A percentile compares a stretch with the other conserved stretches of the same genome.
Evolutionary conservation across 2,329 filamentous ascomycete genomes (phyloP).

Genomic region (Exophiala oligosperma): DNA sequence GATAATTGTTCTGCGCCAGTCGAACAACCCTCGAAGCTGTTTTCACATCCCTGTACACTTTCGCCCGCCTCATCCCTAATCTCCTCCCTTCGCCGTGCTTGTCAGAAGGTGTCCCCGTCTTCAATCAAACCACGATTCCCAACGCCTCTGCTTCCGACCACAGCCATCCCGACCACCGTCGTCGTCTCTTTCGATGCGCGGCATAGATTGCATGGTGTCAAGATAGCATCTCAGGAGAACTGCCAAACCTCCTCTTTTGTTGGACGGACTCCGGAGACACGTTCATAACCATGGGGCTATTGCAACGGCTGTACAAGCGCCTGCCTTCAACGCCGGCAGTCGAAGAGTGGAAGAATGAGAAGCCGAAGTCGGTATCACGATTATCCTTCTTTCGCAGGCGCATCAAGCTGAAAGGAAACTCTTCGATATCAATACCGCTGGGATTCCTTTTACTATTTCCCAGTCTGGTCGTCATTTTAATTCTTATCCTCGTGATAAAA

Average conservation of each 20-base stretch:
- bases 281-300: conserved; percentile 47
- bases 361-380: conserved; percentile 46
- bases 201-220: conserved; percentile 17
- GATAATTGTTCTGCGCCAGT: conserved; percentile 14
- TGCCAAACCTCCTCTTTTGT: conserved; percentile 13
- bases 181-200: conserved; percentile 4
- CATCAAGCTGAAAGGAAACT: conserved; percentile 86
- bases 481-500: conserved; percentile 83
- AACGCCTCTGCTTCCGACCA: neutral
- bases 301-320: conserved; percentile 55
- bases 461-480: conserved; percentile 84
- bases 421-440: conserved; percentile 85
- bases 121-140: conserved; percentile 5
- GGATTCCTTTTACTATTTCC: conserved; percentile 93
- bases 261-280: conserved; percentile 7
- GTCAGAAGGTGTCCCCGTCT: conserved; percentile 3
- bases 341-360: conserved; percentile 47
- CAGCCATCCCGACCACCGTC: neutral
- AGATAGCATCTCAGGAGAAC: conserved; percentile 15
- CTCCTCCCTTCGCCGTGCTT: conserved; percentile 1
- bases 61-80: conserved; percentile 4
- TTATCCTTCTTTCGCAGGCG: conserved; percentile 83
- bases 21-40: conserved; percentile 4
- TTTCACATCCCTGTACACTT: conserved; percentile 14
- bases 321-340: conserved; percentile 48